phyloP scores from a whole-genome alignment of 108 stramenopile species.

The Nannochloropsis oceanica region DNA sequence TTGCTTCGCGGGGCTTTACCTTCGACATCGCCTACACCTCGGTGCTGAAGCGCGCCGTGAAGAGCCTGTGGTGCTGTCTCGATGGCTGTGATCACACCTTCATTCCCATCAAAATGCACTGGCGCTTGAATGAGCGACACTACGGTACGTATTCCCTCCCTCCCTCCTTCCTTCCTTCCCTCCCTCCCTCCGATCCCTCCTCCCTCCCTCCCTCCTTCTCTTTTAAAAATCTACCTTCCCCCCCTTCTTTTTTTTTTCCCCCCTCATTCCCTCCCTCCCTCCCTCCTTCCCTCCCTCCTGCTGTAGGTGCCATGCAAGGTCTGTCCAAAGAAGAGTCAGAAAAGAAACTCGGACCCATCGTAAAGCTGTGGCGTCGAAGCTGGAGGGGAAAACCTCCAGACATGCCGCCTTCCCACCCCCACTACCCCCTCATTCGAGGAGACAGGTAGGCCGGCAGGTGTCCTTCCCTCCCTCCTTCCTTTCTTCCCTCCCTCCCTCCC shows the following conservation, averaged over 20 bases:
- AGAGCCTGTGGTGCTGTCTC: constrained; percentile 22
- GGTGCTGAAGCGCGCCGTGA: constrained; percentile 66
- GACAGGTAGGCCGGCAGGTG: too few species aligned
- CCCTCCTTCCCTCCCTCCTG: background rate
- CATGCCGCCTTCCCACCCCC: constrained; percentile 38
- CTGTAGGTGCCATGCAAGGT: background rate
- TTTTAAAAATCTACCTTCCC: background rate
- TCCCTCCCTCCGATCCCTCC: background rate
- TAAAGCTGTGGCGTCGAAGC: constrained; percentile 67
- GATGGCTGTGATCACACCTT: constrained; percentile 24
- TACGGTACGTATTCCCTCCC: constrained; percentile 53
- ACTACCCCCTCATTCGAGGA: constrained; percentile 26
- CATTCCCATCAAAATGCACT: constrained; percentile 30
- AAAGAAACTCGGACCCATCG: constrained; percentile 15
- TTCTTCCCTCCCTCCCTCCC: too few species aligned
- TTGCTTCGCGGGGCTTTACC: constrained; percentile 57
- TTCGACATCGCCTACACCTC: constrained; percentile 92
- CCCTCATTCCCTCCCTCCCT: background rate
- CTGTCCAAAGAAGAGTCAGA: constrained; percentile 22
- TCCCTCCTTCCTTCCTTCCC: background rate
- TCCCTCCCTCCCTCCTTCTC: too few species aligned
- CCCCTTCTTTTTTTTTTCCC: background rate
- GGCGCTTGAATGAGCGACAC: constrained; percentile 73
- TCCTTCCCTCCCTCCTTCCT: too few species aligned
- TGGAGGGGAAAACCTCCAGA: constrained; percentile 64